These are phyloP conservation scores for Fraxinus baroniana DNA, from an alignment of 305 asterid species.

Conservation along the genomic window DNA sequence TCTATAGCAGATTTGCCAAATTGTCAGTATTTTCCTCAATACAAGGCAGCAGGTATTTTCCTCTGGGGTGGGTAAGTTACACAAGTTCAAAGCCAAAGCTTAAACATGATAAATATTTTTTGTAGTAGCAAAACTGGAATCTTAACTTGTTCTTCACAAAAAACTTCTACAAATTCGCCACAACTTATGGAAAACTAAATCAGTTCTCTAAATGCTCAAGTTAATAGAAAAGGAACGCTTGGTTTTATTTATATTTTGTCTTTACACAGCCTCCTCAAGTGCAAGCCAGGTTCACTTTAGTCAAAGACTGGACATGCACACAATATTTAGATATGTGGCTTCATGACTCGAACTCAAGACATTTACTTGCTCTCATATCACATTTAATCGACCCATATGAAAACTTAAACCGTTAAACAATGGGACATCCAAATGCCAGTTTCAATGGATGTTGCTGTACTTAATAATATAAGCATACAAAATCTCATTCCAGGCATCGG, in stretches of 20 bases:
- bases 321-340: not conserved
- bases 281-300: not conserved
- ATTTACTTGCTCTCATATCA: not conserved
- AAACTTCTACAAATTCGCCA: not conserved
- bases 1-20: not conserved
- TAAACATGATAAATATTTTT: not conserved
- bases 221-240: not conserved
- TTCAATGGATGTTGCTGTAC: not conserved
- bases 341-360: not conserved
- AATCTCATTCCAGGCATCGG: conserved; percentile 50
- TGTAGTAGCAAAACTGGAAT: not conserved
- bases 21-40: not conserved
- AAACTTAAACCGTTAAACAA: not conserved
- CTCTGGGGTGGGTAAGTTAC: not conserved
- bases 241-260: not conserved
- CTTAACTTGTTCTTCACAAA: not conserved
- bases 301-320: not conserved
- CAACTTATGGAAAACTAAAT: not conserved
- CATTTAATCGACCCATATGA: not conserved
- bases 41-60: not conserved
- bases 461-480: conserved; percentile 31
- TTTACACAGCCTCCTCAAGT: not conserved
- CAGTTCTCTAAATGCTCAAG: not conserved
- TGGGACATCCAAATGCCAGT: not conserved
- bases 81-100: not conserved